These are phyloP conservation scores for Arctium minus DNA, from an alignment of 129 eudicot genomes.

Conservation along the genomic window DNA sequence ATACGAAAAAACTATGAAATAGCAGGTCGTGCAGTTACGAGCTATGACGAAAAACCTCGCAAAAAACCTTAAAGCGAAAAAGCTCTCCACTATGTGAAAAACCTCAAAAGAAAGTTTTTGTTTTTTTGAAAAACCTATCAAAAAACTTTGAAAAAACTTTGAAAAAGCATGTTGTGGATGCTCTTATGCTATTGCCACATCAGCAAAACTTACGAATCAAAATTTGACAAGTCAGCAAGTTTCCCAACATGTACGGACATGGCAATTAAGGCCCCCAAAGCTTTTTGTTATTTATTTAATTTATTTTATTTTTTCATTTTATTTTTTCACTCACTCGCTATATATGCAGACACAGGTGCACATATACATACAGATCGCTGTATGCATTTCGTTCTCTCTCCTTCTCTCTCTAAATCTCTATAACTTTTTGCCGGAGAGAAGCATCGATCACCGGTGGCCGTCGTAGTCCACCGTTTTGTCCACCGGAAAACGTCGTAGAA, in stretches of 20 bases:
- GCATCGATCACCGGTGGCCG: not conserved
- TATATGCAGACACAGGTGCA: conserved; percentile 20
- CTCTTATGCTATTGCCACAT: conserved; percentile 9
- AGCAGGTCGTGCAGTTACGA: no score
- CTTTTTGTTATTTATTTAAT: not conserved
- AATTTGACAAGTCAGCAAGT: conserved; percentile 19
- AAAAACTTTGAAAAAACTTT: no score
- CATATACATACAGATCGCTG: conserved; percentile 14
- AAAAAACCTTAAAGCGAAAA: no score
- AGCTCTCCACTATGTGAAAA: no score
- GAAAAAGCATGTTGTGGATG: no score
- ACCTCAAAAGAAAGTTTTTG: no score
- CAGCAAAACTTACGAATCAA: conserved; percentile 1
- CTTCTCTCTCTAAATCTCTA: conserved; percentile 14
- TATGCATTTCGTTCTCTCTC: conserved; percentile 4
- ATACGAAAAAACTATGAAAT: no score
- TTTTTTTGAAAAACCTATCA: no score
- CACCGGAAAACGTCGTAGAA: not conserved
- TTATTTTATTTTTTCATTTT: not conserved
- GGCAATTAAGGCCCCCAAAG: not conserved
- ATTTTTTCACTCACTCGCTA: not conserved
- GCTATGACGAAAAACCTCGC: no score
- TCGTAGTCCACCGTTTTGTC: not conserved
- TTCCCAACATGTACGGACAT: conserved; percentile 30
- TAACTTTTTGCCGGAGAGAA: not conserved